Percentiles rank a stretch among this genome's conserved stretches.
Evolutionary conservation across 306 rosid species (phyloP).

Genomic region (Ammopiptanthus mongolicus): DNA sequence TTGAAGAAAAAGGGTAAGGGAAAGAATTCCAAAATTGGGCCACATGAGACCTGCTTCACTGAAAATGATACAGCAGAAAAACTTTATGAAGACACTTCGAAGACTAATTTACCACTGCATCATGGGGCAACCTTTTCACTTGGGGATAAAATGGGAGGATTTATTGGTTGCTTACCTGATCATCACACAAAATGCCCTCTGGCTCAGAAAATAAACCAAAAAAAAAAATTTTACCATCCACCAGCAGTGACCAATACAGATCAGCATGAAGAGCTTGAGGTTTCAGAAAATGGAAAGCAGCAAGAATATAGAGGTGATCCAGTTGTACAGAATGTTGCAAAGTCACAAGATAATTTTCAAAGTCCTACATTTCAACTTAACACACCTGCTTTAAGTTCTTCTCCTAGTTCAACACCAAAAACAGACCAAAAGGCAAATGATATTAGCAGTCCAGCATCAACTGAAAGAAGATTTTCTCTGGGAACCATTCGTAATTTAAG

Average conservation of each 20-base stretch:
- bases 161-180: constrained; percentile 29
- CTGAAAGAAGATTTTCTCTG: constrained; percentile 35
- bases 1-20: constrained; percentile 34
- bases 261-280: constrained; percentile 31
- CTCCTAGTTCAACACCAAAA: constrained; percentile 48
- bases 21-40: constrained; percentile 31
- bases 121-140: constrained; percentile 30
- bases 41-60: constrained; percentile 32
- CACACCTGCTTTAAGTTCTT: constrained; percentile 45
- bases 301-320: constrained; percentile 36
- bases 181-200: constrained; percentile 30
- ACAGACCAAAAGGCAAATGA: constrained; percentile 25
- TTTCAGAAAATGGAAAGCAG: constrained; percentile 35
- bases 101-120: constrained; percentile 33
- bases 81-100: constrained; percentile 30
- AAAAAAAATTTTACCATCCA: constrained; percentile 32
- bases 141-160: constrained; percentile 28
- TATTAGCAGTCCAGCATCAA: constrained; percentile 33
- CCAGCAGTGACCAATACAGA: constrained; percentile 30
- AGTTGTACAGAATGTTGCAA: constrained; percentile 29
- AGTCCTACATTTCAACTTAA: constrained; percentile 61
- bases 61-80: constrained; percentile 31
- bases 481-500: constrained; percentile 43
- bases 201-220: constrained; percentile 29
- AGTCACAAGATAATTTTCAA: constrained; percentile 40